Conservation (phyloP, 306 rosid species). For the Boehmeria nivea region DNA sequence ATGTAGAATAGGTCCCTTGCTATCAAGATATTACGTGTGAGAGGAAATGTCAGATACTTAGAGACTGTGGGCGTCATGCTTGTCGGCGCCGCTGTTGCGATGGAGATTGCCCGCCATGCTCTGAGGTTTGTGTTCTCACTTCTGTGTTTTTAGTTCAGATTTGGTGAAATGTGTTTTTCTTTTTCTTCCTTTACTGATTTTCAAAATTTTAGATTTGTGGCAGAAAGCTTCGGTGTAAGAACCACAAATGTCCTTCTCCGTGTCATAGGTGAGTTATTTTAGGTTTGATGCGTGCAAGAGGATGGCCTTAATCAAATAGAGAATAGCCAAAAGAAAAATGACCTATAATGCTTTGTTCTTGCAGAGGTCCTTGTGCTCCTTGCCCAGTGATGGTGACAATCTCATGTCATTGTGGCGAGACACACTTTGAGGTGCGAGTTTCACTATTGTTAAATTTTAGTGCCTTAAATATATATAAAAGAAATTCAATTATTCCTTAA, state of each 20-base stretch:
- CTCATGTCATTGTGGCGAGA: conserved; percentile 83
- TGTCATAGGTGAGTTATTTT: conserved; percentile 69
- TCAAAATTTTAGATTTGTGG: conserved; percentile 62
- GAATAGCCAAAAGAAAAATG: not conserved
- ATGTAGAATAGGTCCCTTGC: conserved; percentile 86
- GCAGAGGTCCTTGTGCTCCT: conserved; percentile 98
- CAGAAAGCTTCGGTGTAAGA: conserved; percentile 82
- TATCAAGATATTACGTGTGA: conserved; percentile 88
- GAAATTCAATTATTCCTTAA: too few relatives aligned
- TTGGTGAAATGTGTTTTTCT: not conserved
- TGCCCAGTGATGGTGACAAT: conserved; percentile 95
- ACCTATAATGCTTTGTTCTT: conserved; percentile 26
- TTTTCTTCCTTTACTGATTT: conserved; percentile 19
- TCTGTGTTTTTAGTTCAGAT: conserved; percentile 17
- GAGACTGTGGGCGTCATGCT: conserved; percentile 87
- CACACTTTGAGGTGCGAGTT: conserved; percentile 78
- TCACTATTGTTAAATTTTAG: conserved; percentile 14
- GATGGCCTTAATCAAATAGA: not conserved
- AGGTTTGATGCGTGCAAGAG: too few relatives aligned
- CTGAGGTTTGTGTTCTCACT: conserved; percentile 52
- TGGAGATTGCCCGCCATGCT: conserved; percentile 90
- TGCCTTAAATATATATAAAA: conserved; percentile 10
- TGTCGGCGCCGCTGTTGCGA: conserved; percentile 96
- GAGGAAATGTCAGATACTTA: conserved; percentile 72
- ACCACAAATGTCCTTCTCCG: conserved; percentile 93